These are phyloP conservation scores for Penicillium hordei DNA, from an alignment of 2,329 filamentous ascomycete genomes.

Conservation along the genomic window DNA sequence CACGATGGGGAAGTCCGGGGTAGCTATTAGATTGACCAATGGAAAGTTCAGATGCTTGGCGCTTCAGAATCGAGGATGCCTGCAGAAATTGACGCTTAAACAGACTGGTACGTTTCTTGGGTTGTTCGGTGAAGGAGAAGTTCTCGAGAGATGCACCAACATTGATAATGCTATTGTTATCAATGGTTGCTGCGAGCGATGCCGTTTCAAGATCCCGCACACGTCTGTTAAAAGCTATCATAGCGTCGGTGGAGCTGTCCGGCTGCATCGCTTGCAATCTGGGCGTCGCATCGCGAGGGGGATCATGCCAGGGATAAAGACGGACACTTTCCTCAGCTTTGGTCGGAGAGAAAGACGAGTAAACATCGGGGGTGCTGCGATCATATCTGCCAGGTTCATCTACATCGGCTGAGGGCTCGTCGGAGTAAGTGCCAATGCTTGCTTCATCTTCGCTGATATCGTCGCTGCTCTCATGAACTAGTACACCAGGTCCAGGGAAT, in stretches of 20 bases:
- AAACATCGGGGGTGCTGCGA: constrained; percentile 19
- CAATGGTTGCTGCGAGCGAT: constrained; percentile 56
- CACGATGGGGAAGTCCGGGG: constrained; percentile 20
- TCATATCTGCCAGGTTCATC: constrained; percentile 26
- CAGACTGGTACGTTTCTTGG: constrained; percentile 49
- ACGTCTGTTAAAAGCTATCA: constrained; percentile 51
- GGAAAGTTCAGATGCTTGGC: constrained; percentile 38
- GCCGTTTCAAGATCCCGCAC: constrained; percentile 54
- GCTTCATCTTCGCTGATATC: constrained; percentile 44
- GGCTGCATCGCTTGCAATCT: constrained; percentile 46
- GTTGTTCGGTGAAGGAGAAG: constrained; percentile 37
- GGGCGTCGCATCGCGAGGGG: constrained; percentile 31
- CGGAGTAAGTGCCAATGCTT: constrained; percentile 26
- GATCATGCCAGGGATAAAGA: constrained; percentile 53
- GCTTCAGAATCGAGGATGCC: constrained; percentile 49
- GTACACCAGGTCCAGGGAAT: constrained; percentile 54
- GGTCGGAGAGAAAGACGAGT: constrained; percentile 21
- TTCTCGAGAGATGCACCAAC: constrained; percentile 46
- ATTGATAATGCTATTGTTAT: constrained; percentile 50
- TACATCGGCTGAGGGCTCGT: constrained; percentile 28
- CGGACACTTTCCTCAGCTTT: constrained; percentile 32
- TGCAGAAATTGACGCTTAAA: constrained; percentile 45
- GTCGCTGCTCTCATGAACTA: constrained; percentile 46
- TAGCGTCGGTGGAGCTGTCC: constrained; percentile 56
- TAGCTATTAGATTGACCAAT: constrained; percentile 32